Conservation (phyloP, 441 rosid species). For the Syzygium syzygioides region DNA sequence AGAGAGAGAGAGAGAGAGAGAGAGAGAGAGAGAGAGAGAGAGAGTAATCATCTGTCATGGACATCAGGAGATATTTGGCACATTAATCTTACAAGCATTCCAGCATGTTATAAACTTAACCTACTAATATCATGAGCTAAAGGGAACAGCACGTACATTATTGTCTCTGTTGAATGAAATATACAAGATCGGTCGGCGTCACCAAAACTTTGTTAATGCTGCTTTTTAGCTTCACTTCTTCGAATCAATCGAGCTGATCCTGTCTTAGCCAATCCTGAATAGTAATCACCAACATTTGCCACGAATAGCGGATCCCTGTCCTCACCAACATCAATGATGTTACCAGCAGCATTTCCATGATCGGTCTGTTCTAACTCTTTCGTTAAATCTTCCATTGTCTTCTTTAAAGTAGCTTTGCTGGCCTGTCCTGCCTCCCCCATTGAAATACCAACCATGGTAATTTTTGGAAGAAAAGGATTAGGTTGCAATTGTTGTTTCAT, state of each 20-base stretch:
- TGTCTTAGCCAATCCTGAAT: slow-evolving; percentile 58
- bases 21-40: background rate
- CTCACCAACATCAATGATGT: slow-evolving; percentile 22
- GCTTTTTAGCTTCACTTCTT: slow-evolving; percentile 37
- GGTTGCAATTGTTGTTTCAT: slow-evolving; percentile 30
- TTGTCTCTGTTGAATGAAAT: background rate
- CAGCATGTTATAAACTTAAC: background rate
- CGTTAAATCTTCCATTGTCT: slow-evolving; percentile 76
- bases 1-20: too few species aligned
- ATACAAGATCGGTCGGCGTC: background rate
- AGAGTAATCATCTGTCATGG: background rate
- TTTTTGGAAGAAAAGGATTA: slow-evolving; percentile 85
- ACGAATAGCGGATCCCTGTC: slow-evolving; percentile 92
- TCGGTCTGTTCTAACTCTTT: slow-evolving; percentile 71
- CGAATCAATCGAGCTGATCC: slow-evolving; percentile 56
- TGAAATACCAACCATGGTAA: slow-evolving; percentile 96
- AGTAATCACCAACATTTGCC: slow-evolving; percentile 89
- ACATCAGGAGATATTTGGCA: background rate
- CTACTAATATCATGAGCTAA: background rate
- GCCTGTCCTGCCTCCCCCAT: slow-evolving; percentile 69
- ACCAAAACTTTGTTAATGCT: background rate
- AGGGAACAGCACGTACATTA: background rate
- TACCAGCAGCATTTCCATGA: slow-evolving; percentile 28
- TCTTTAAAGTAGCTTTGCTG: slow-evolving; percentile 76
- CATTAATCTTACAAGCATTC: background rate